Evolutionary conservation across 2,329 filamentous ascomycete genomes (phyloP).

Genomic region (Lecanosticta acicola): DNA sequence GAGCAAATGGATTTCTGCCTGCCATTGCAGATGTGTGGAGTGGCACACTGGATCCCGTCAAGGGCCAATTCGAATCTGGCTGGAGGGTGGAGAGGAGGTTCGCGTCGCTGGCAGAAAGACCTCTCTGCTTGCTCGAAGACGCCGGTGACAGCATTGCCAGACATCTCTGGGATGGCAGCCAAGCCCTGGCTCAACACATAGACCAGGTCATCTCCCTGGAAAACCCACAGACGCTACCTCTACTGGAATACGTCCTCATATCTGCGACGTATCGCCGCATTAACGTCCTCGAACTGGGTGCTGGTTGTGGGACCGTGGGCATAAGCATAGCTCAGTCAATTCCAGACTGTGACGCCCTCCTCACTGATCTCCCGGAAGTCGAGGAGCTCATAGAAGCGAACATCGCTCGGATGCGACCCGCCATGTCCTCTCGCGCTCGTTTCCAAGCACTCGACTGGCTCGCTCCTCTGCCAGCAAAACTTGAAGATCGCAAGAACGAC

Average conservation of each 20-base stretch:
- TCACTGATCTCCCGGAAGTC: constrained; percentile 63
- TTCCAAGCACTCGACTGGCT: constrained; percentile 61
- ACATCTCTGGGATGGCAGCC: constrained; percentile 64
- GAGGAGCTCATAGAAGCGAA: constrained; percentile 56
- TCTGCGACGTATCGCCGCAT: constrained; percentile 39
- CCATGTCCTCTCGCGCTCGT: constrained; percentile 38
- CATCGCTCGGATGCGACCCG: constrained; percentile 40
- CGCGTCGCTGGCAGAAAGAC: constrained; percentile 35
- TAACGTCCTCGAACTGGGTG: constrained; percentile 59
- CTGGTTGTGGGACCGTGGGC: constrained; percentile 64
- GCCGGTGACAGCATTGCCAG: constrained; percentile 67
- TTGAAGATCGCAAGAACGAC: constrained; percentile 45
- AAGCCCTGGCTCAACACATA: constrained; percentile 52
- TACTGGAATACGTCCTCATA: constrained; percentile 35
- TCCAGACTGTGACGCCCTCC: constrained; percentile 47
- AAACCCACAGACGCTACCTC: constrained; percentile 28
- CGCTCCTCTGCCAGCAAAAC: constrained; percentile 39
- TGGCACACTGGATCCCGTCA: constrained; percentile 37
- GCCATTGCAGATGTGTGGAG: constrained; percentile 56
- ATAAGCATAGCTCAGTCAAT: constrained; percentile 55
- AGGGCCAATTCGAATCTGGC: constrained; percentile 39
- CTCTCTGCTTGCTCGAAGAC: constrained; percentile 58
- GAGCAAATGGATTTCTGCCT: constrained; percentile 28
- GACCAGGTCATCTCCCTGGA: constrained; percentile 38
- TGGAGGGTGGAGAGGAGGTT: constrained; percentile 54